These are phyloP conservation scores for Pseudohyphozyma bogoriensis DNA, from an alignment of 768 basidiomycete species.

Conservation along the genomic window DNA sequence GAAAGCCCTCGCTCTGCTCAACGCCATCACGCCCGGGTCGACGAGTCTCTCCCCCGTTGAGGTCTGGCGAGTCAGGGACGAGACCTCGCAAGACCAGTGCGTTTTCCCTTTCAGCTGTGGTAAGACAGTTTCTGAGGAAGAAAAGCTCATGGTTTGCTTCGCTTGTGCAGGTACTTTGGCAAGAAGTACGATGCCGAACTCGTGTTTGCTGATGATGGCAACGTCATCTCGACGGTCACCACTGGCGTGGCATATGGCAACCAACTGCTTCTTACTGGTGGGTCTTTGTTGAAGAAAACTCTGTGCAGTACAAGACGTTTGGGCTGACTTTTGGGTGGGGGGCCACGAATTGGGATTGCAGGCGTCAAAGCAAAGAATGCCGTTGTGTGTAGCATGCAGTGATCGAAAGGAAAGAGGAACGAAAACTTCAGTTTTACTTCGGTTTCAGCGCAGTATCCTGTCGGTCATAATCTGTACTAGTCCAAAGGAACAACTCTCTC, in stretches of 20 bases:
- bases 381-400: no score
- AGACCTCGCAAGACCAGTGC: conserved; percentile 43
- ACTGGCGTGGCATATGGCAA: conserved; percentile 49
- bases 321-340: no score
- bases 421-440: no score
- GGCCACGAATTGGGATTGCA: no score
- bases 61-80: conserved; percentile 32
- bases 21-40: not conserved
- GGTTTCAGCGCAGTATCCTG: no score
- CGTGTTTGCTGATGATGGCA: conserved; percentile 62
- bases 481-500: no score
- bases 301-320: no score
- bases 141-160: conserved; percentile 47
- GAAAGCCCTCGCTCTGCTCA: conserved; percentile 37
- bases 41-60: not conserved
- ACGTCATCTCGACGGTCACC: conserved; percentile 50
- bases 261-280: conserved; percentile 34
- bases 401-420: no score
- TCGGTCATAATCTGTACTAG: no score
- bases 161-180: conserved; percentile 22
- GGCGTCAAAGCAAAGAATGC: no score
- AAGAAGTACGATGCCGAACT: conserved; percentile 33
- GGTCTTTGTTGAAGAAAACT: no score
- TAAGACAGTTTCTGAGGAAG: no score
- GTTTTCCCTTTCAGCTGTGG: conserved; percentile 43